Evolutionary conservation across 345 rosid species (phyloP).

Genomic region (Aethionema arabicum): DNA sequence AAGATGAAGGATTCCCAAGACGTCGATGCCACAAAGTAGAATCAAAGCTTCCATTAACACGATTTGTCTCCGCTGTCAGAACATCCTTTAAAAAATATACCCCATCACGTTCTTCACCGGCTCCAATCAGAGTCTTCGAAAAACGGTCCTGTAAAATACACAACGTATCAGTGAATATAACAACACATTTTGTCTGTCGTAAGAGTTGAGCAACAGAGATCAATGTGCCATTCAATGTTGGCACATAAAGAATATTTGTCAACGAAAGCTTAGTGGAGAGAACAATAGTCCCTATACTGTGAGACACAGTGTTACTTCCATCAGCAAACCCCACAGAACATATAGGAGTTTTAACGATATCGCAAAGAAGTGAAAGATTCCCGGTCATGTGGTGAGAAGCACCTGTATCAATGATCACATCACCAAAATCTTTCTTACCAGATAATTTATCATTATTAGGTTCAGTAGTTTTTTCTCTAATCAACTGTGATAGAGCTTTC

Average conservation of each 20-base stretch:
- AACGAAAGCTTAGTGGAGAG: not conserved
- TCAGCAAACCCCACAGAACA: not conserved
- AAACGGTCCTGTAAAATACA: not conserved
- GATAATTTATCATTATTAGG: not conserved
- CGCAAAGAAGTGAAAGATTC: accelerated
- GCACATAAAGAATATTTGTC: not conserved
- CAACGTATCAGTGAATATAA: not conserved
- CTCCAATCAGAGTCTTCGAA: not conserved
- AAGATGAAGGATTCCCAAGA: no score
- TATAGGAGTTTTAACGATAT: accelerated
- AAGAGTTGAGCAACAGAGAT: not conserved
- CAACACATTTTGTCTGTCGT: not conserved
- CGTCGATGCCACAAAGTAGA: no score
- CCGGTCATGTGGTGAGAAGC: not conserved
- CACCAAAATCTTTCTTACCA: not conserved
- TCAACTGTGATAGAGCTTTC: not conserved
- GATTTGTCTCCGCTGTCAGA: no score
- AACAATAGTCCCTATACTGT: not conserved
- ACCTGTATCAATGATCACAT: not conserved
- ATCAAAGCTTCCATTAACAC: no score
- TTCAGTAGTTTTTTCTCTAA: not conserved
- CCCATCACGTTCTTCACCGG: not conserved
- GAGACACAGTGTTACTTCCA: accelerated
- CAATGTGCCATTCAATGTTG: accelerated
- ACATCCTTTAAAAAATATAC: no score